These are phyloP conservation scores for Ilex asprella DNA, from an alignment of 257 asterid genomes.

Conservation along the genomic window DNA sequence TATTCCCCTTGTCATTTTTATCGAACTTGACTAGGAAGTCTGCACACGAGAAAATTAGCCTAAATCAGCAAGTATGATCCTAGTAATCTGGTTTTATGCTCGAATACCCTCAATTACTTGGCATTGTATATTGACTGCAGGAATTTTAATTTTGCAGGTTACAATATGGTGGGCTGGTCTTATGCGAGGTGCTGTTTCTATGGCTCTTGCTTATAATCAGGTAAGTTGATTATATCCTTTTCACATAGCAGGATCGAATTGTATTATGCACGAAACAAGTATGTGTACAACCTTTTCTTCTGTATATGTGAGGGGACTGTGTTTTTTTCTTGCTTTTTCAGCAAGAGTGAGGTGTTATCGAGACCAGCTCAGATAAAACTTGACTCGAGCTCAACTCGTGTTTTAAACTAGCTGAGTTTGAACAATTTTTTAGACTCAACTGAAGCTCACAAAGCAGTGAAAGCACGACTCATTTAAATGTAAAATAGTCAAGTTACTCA, in stretches of 20 bases:
- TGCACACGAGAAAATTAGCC: slow-evolving; percentile 48
- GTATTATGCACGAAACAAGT: too few species aligned
- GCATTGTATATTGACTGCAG: slow-evolving; percentile 4
- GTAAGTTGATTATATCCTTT: slow-evolving; percentile 21
- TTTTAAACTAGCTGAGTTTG: too few species aligned
- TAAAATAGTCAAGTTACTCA: too few species aligned
- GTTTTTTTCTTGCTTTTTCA: too few species aligned
- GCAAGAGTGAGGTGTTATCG: too few species aligned
- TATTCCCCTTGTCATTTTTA: slow-evolving; percentile 79
- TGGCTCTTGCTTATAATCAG: slow-evolving; percentile 99
- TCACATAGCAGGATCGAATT: neutral
- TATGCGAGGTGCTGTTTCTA: slow-evolving; percentile 97
- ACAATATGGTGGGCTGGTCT: slow-evolving; percentile 99
- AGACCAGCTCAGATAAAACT: too few species aligned
- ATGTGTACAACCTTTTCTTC: too few species aligned
- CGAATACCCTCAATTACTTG: slow-evolving; percentile 6
- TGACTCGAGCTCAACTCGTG: too few species aligned
- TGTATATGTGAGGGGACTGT: too few species aligned
- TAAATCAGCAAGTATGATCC: slow-evolving; percentile 71
- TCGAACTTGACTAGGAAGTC: slow-evolving; percentile 81
- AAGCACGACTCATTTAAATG: too few species aligned
- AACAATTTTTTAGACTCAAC: too few species aligned
- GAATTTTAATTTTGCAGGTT: slow-evolving; percentile 37
- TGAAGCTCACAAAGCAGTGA: too few species aligned
- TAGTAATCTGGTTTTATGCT: slow-evolving; percentile 5